Percentiles rank a stretch among this genome's conserved stretches.
These are phyloP conservation scores for Elongisporangium undulatum DNA, from an alignment of 352 stramenopile genomes.

Conservation along the genomic window DNA sequence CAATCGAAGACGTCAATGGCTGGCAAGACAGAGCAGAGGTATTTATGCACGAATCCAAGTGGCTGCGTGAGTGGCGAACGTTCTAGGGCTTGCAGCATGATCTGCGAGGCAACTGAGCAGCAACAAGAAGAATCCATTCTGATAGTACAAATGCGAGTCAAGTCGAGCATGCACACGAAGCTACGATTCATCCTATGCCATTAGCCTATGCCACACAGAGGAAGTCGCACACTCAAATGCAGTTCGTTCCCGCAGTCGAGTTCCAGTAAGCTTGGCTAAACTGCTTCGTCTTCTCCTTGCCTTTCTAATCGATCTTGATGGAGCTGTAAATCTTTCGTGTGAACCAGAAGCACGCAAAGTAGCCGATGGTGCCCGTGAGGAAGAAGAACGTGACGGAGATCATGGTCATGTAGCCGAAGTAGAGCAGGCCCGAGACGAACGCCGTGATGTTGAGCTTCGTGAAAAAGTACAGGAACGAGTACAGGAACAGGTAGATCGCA, in stretches of 20 bases:
- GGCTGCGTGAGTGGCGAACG: slow-evolving; percentile 80
- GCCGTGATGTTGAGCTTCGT: slow-evolving; percentile 97
- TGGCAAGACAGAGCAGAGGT: slow-evolving; percentile 48
- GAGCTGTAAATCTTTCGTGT: slow-evolving; percentile 98
- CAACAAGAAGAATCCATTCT: neutral
- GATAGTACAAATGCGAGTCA: slow-evolving; percentile 1
- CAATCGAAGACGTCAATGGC: slow-evolving; percentile 23
- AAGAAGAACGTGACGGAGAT: slow-evolving; percentile 97
- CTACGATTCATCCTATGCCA: slow-evolving; percentile 2
- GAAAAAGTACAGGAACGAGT: slow-evolving; percentile 98
- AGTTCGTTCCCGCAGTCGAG: neutral
- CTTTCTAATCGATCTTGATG: slow-evolving; percentile 90
- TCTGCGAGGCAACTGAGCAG: neutral
- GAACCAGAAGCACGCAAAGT: slow-evolving; percentile 98
- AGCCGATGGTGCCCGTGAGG: slow-evolving; percentile 95
- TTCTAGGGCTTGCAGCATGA: slow-evolving; percentile 22
- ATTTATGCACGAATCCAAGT: slow-evolving; percentile 37
- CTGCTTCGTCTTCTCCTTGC: neutral
- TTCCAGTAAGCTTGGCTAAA: neutral
- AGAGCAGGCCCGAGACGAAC: slow-evolving; percentile 92
- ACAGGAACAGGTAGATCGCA: slow-evolving; percentile 98
- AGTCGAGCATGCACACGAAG: neutral
- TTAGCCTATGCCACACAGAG: neutral
- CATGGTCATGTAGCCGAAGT: slow-evolving; percentile 99
- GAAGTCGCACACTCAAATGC: neutral